These are phyloP conservation scores for Spirogloea muscicola DNA, from an alignment of 139 green algal species.

Conservation along the genomic window DNA sequence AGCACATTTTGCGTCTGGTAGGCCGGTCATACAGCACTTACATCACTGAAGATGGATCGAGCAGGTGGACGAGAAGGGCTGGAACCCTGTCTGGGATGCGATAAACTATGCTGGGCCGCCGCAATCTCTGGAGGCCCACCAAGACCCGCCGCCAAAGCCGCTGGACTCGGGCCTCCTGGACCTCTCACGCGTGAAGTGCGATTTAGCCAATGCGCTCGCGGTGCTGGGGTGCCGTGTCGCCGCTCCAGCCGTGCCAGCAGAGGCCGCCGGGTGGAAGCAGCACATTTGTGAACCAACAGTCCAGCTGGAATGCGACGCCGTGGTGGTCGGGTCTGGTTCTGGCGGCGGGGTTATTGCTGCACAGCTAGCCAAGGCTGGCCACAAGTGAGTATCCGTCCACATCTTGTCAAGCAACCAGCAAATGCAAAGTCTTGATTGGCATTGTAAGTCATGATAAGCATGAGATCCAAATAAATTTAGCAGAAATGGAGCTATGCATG, in stretches of 20 bases:
- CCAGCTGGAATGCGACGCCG: slow-evolving; percentile 23
- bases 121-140: neutral
- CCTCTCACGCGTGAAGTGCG: no score
- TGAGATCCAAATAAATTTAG: no score
- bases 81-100: neutral
- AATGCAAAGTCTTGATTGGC: no score
- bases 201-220: no score
- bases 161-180: neutral
- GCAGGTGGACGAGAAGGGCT: neutral
- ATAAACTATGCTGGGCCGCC: neutral
- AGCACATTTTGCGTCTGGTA: neutral
- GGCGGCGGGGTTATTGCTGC: slow-evolving; percentile 23
- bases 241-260: neutral
- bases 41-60: neutral
- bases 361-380: slow-evolving; percentile 38
- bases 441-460: no score
- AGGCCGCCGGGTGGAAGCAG: slow-evolving; percentile 10
- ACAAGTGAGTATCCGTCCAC: no score
- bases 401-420: no score
- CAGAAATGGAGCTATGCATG: no score
- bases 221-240: no score
- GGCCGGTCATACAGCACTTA: neutral
- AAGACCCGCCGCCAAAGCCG: neutral
- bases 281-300: neutral
- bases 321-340: slow-evolving; percentile 23